phyloP scores from a whole-genome alignment of 2,329 filamentous ascomycete species.

The Pyricularia grisea region DNA sequence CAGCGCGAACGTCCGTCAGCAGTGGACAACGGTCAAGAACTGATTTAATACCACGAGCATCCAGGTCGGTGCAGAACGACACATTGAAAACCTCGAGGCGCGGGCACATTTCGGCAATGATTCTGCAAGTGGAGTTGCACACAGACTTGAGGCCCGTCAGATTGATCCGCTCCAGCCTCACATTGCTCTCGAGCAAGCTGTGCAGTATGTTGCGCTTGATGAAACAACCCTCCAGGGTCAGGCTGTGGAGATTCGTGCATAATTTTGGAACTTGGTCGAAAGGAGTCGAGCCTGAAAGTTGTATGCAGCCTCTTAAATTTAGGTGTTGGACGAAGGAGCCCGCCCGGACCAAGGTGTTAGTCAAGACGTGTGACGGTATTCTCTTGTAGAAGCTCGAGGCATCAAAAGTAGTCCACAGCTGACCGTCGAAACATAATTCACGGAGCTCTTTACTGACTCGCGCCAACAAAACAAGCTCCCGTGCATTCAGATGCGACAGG shows the following conservation, averaged over 20 bases:
- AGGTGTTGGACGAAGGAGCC: constrained; percentile 87
- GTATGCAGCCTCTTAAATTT: constrained; percentile 84
- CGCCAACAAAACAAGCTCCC: constrained; percentile 71
- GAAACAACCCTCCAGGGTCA: constrained; percentile 75
- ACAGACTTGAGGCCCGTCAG: constrained; percentile 72
- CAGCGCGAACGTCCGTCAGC: constrained; percentile 70
- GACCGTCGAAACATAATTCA: constrained; percentile 83
- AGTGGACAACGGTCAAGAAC: constrained; percentile 65
- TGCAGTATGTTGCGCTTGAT: constrained; percentile 63
- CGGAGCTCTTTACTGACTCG: constrained; percentile 71
- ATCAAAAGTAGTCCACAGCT: constrained; percentile 82
- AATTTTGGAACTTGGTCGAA: constrained; percentile 51
- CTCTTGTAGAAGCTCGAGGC: constrained; percentile 78
- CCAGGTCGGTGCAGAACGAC: constrained; percentile 85
- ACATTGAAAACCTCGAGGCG: constrained; percentile 80
- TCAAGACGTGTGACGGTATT: constrained; percentile 74
- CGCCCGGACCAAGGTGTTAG: constrained; percentile 74
- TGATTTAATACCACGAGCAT: constrained; percentile 63
- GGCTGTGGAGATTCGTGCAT: constrained; percentile 79
- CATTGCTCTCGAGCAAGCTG: constrained; percentile 65
- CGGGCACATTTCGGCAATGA: constrained; percentile 72
- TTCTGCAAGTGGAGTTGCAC: constrained; percentile 76
- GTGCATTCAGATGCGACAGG: constrained; percentile 66
- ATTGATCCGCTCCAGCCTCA: constrained; percentile 72
- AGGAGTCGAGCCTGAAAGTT: constrained; percentile 25